Evolutionary conservation across 352 stramenopile genomes (phyloP), one percentile per base, ranked within the genome.

Genomic region (Phytophthora parvispora): DNA sequence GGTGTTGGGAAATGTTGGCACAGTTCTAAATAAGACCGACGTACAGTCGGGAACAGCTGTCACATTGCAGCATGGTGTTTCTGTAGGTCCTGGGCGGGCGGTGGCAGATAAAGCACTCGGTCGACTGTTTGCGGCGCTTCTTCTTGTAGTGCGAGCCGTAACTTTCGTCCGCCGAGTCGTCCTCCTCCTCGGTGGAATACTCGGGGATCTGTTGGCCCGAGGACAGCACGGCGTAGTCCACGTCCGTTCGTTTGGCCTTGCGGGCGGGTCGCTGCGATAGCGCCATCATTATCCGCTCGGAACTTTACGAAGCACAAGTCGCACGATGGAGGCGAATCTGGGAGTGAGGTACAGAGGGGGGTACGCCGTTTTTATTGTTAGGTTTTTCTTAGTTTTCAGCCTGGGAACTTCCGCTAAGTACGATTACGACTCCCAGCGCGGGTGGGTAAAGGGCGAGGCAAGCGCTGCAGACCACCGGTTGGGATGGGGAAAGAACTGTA

Each of bases 211-310:
- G 83, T 77, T 90, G 81, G 8, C 87, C 87, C 0, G 87, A 92
- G 12, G 75, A 78, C n/a, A 94, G 75, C 74, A 92, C 81, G 28
- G 87, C 87, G 65, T 94, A 94, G 78, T 94, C 84, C 29, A 94
- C 81, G 52, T 89, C 86, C 29, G 80, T 80, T 47, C 86, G 83
- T 78, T 94, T 94, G 27, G 83, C 87, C 31, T 88, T 88, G 55
- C 87, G 87, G 57, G 75, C 66, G 13, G 83, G 83, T 27, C 84
- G 83, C 47, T 76, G 40, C 5, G 60, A 58, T 56, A 74, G 43
- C 55, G 61, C 55, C 66, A 78, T 78, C 61, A 73, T 72, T 54
- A 43, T 67, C 34, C 48, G 42, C 52, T 51, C 57, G 36, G 43
- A 36, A 20, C 6, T 28, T 69, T 54, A 18, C 31, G 22, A 29